Conservation (phyloP, 2,329 filamentous ascomycete species). For the Ophiostoma ulmi region DNA sequence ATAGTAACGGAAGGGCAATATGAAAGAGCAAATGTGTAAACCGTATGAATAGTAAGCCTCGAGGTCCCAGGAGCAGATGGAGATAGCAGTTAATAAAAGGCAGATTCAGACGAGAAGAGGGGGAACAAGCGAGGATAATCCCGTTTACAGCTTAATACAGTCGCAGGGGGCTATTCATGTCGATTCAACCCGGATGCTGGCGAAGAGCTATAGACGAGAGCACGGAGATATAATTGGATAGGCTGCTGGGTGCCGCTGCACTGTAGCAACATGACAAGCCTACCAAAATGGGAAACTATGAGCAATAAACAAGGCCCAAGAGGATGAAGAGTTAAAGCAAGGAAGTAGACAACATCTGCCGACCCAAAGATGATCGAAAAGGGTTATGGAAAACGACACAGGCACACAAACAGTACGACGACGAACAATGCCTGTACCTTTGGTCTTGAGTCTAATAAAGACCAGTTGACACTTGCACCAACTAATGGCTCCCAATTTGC, state of each 20-base stretch:
- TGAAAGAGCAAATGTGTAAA: not conserved
- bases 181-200: not conserved
- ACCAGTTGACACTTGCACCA: not conserved
- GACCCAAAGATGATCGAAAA: not conserved
- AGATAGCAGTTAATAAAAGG: not conserved
- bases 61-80: not conserved
- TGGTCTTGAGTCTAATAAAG: not conserved
- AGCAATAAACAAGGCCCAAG: not conserved
- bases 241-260: not conserved
- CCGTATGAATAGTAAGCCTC: not conserved
- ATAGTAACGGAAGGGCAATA: not conserved
- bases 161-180: not conserved
- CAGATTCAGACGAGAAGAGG: not conserved
- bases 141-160: not conserved
- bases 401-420: not conserved
- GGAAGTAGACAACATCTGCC: not conserved
- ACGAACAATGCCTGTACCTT: not conserved
- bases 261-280: not conserved
- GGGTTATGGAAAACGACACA: conserved; percentile 1
- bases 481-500: not conserved
- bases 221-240: not conserved
- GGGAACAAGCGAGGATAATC: conserved; percentile 1
- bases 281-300: not conserved
- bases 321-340: not conserved
- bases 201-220: not conserved